phyloP scores from a whole-genome alignment of 768 basidiomycete species.

The Boletus rubescentipes region DNA sequence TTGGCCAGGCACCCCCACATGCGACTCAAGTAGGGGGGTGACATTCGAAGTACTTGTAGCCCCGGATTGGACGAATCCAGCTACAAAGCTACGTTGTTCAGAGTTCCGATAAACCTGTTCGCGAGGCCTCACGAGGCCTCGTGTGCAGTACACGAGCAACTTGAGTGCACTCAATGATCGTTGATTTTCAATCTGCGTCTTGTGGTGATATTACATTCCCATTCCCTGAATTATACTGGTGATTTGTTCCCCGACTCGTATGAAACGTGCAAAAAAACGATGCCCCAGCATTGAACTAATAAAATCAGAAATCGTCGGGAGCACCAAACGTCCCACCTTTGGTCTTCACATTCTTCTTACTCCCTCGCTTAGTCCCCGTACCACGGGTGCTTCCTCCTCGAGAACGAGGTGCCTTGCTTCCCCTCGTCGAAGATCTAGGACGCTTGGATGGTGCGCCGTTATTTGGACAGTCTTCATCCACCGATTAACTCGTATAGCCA shows the following conservation, averaged over 20 bases:
- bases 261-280: background rate
- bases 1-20: too few relatives aligned
- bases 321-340: conserved; percentile 35
- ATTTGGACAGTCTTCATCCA: conserved; percentile 24
- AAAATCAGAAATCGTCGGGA: conserved; percentile 28
- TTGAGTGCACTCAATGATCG: background rate
- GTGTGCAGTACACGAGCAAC: too few relatives aligned
- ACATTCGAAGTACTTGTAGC: too few relatives aligned
- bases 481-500: background rate
- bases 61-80: too few relatives aligned
- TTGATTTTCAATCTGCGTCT: background rate
- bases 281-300: too few relatives aligned
- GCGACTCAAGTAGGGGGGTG: too few relatives aligned
- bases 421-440: conserved; percentile 26
- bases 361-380: conserved; percentile 23
- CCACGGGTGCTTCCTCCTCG: conserved; percentile 24
- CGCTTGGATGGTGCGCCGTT: conserved; percentile 29
- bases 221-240: background rate
- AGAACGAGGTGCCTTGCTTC: conserved; percentile 22
- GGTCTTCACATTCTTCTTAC: conserved; percentile 32
- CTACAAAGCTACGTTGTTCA: too few relatives aligned
- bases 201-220: background rate
- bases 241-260: background rate
- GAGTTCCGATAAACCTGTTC: too few relatives aligned
- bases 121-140: too few relatives aligned